Percentiles rank a stretch among this genome's conserved stretches.
phyloP scores from a whole-genome alignment of 2,329 filamentous ascomycete species.

The Beauveria pseudobassiana region DNA sequence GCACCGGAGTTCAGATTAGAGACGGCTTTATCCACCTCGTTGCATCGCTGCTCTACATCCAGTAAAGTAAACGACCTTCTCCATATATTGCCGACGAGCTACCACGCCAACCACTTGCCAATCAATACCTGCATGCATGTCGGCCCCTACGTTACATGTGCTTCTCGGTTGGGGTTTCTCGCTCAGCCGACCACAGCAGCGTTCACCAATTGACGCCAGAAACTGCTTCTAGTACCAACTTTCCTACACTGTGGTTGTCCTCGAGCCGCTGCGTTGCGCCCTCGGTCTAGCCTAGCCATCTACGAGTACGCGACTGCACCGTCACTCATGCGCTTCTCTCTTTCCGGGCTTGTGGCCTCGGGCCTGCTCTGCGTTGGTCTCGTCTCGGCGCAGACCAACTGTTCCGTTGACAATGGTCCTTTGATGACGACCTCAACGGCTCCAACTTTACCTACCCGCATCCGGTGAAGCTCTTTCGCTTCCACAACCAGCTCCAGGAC shows the following conservation, averaged over 20 bases:
- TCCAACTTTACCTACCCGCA: constrained; percentile 47
- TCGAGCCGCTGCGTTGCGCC: background rate
- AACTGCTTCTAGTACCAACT: background rate
- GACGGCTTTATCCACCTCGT: background rate
- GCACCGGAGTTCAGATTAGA: background rate
- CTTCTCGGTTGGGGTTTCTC: background rate
- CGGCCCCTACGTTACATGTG: constrained; percentile 2
- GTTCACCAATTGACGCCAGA: background rate
- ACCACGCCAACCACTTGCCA: background rate
- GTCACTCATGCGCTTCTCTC: constrained; percentile 19
- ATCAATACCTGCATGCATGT: background rate
- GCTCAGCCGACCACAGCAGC: background rate
- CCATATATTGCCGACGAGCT: background rate
- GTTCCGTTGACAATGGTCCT: constrained; percentile 27
- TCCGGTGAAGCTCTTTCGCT: constrained; percentile 40
- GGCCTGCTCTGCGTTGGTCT: constrained; percentile 16
- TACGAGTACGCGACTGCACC: background rate
- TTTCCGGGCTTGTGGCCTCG: constrained; percentile 14
- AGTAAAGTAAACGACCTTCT: background rate
- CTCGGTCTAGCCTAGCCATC: background rate
- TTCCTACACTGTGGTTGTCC: background rate
- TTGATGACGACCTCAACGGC: constrained; percentile 36
- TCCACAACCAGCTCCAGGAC: constrained; percentile 39
- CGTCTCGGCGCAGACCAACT: constrained; percentile 20
- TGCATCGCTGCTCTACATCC: background rate